These are phyloP conservation scores for Pseudopithomyces maydicus DNA, from an alignment of 2,329 filamentous ascomycete species.

Conservation along the genomic window DNA sequence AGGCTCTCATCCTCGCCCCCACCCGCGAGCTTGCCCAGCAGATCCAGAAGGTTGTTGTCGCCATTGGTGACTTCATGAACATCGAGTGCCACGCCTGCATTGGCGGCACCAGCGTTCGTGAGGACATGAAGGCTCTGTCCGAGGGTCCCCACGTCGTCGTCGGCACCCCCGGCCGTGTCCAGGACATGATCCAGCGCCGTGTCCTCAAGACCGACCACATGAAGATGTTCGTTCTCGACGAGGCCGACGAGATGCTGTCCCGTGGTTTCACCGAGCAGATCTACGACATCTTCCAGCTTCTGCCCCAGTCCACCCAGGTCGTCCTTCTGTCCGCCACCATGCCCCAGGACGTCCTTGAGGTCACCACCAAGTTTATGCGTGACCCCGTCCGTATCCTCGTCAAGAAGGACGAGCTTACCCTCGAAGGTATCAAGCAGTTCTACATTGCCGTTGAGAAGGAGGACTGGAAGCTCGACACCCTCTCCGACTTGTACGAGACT, in stretches of 20 bases:
- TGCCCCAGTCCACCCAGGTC: constrained; percentile 97
- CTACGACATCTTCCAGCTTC: constrained; percentile 99
- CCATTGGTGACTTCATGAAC: constrained; percentile 99
- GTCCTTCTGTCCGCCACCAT: constrained; percentile 98
- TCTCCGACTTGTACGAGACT: constrained; percentile 98
- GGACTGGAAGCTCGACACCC: constrained; percentile 99
- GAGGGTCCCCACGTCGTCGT: constrained; percentile 97
- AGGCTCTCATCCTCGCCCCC: constrained; percentile 96
- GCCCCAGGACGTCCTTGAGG: constrained; percentile 98
- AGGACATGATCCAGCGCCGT: constrained; percentile 99
- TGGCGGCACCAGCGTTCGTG: constrained; percentile 95
- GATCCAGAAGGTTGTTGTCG: constrained; percentile 99
- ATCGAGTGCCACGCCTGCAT: constrained; percentile 99
- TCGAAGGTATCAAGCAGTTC: constrained; percentile 99
- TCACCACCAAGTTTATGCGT: constrained; percentile 99
- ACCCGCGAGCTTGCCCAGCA: constrained; percentile 98
- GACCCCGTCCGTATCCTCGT: constrained; percentile 98
- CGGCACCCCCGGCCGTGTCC: constrained; percentile 96
- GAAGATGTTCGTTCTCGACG: constrained; percentile 99
- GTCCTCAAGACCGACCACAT: constrained; percentile 96
- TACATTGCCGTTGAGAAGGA: constrained; percentile 99
- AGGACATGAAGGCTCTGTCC: constrained; percentile 97
- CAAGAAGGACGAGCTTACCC: constrained; percentile 99
- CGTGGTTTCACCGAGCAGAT: constrained; percentile 99
- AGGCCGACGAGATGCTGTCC: constrained; percentile 99